Evolutionary conservation across 1,139 yeast genomes (phyloP).

Genomic region (Yamadazyma dendronema): DNA sequence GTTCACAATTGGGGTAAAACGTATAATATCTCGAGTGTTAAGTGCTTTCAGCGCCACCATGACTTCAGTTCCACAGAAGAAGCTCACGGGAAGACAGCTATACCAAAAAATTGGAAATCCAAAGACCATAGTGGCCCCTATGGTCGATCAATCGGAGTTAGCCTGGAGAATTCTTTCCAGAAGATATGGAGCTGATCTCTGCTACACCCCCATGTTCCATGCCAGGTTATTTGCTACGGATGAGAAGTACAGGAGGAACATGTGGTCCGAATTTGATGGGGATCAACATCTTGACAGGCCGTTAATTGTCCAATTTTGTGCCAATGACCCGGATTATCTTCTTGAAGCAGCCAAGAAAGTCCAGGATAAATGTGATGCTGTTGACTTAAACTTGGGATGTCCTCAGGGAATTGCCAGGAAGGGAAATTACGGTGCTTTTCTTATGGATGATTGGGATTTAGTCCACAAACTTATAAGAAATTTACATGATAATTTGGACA

Average conservation of each 20-base stretch:
- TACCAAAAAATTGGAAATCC: constrained; percentile 73
- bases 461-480: constrained; percentile 68
- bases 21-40: too few species aligned
- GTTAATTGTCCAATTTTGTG: constrained; percentile 89
- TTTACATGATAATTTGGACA: constrained; percentile 67
- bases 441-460: constrained; percentile 96
- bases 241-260: constrained; percentile 72
- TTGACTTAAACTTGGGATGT: constrained; percentile 92
- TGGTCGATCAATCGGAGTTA: constrained; percentile 96
- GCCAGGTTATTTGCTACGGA: constrained; percentile 86
- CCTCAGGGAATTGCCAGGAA: constrained; percentile 96
- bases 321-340: constrained; percentile 85
- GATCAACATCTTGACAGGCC: constrained; percentile 68
- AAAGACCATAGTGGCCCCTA: constrained; percentile 88
- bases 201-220: constrained; percentile 97
- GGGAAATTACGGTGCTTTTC: constrained; percentile 92
- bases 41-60: neutral
- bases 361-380: constrained; percentile 87
- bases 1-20: too few species aligned
- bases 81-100: constrained; percentile 60
- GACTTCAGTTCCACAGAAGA: constrained; percentile 10
- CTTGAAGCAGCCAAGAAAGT: constrained; percentile 80
- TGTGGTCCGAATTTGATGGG: constrained; percentile 81
- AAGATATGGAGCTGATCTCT: constrained; percentile 85
- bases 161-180: constrained; percentile 94